phyloP scores from a whole-genome alignment of 306 rosid species.

The Quercus rubra region DNA sequence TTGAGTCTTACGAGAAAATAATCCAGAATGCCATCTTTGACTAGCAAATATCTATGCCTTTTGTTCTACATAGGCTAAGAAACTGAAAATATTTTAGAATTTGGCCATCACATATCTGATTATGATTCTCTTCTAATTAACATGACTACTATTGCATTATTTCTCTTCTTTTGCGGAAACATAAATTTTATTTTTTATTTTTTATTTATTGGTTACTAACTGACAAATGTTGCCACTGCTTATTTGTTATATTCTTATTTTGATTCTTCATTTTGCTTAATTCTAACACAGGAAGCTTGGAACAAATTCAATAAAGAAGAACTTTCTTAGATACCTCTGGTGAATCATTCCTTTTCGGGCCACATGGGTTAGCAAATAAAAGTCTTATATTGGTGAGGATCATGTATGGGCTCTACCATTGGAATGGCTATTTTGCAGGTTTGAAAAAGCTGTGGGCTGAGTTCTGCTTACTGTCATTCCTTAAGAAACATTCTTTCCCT shows the following conservation, averaged over 20 bases:
- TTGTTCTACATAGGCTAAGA: neutral
- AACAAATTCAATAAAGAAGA: constrained; percentile 76
- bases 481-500: constrained; percentile 15
- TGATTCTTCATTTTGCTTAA: neutral
- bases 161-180: neutral
- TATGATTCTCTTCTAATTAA: neutral
- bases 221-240: neutral
- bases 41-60: neutral
- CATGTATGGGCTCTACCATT: constrained; percentile 20
- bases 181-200: neutral
- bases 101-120: neutral
- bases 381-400: constrained; percentile 1
- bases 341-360: constrained; percentile 1
- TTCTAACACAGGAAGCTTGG: constrained; percentile 80
- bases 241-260: neutral
- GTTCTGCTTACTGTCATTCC: neutral
- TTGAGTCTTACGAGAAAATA: neutral
- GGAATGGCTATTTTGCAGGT: neutral
- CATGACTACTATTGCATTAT: neutral
- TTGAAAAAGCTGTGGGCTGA: neutral
- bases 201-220: neutral
- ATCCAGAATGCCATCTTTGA: neutral
- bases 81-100: neutral
- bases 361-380: neutral
- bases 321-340: constrained; percentile 44